Conservation (phyloP, 2,329 filamentous ascomycete genomes). For the Colletotrichum plurivorum region DNA sequence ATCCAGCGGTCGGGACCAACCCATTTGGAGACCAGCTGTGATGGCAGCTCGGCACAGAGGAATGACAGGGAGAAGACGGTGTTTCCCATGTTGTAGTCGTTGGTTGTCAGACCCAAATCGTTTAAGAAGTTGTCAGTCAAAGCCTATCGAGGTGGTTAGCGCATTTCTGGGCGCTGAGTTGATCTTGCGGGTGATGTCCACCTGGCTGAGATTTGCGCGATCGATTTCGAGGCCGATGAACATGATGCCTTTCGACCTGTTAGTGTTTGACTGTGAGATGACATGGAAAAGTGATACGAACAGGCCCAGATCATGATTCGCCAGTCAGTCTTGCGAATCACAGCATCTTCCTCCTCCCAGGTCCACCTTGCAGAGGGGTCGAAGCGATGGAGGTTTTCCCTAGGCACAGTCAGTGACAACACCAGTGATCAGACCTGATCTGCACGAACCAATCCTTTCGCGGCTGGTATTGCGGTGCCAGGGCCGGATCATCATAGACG, state of each 20-base stretch:
- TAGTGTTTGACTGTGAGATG: conserved; percentile 61
- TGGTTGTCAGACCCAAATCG: conserved; percentile 59
- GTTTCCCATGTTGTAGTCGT: conserved; percentile 64
- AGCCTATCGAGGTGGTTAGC: conserved; percentile 50
- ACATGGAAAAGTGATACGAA: conserved; percentile 51
- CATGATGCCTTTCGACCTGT: conserved; percentile 51
- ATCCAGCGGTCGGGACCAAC: conserved; percentile 64
- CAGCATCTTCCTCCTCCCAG: conserved; percentile 50
- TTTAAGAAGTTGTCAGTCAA: conserved; percentile 62
- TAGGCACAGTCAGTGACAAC: neutral
- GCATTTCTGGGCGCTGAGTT: too few relatives aligned
- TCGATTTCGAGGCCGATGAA: conserved; percentile 62
- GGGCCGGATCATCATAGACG: conserved; percentile 28
- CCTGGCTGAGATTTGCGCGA: conserved; percentile 56
- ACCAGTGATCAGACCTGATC: neutral
- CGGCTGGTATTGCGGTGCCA: conserved; percentile 24
- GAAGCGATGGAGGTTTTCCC: conserved; percentile 55
- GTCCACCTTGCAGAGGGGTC: conserved; percentile 54
- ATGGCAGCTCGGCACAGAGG: conserved; percentile 70
- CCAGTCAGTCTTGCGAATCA: conserved; percentile 61
- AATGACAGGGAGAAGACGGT: conserved; percentile 65
- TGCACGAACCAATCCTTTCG: neutral
- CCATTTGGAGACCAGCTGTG: conserved; percentile 70
- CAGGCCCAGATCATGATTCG: conserved; percentile 66
- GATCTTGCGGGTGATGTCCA: rapidly evolving